Percentiles rank a stretch among this genome's conserved stretches.
Evolutionary conservation across 1,284 basidiomycete genomes (phyloP).

Genomic region (Malassezia cuniculi): DNA sequence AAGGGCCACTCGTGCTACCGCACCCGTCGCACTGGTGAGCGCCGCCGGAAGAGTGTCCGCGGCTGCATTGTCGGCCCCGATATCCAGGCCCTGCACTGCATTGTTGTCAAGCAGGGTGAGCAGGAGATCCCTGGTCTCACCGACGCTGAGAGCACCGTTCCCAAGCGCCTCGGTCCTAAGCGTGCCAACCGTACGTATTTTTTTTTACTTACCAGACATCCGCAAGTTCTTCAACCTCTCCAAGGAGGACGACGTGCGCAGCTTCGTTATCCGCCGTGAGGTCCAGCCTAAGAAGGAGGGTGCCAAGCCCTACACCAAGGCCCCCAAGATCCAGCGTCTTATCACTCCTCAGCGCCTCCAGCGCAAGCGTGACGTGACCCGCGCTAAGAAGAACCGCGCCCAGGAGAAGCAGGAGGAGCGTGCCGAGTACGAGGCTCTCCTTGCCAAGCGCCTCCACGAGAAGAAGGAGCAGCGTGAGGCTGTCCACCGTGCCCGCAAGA

Average conservation of each 20-base stretch:
- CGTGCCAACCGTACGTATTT: constrained; percentile 37
- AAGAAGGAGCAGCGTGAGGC: constrained; percentile 55
- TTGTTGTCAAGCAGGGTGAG: constrained; percentile 96
- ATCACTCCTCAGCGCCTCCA: constrained; percentile 91
- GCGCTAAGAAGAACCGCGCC: constrained; percentile 75
- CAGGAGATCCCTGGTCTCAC: constrained; percentile 81
- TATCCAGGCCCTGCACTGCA: constrained; percentile 83
- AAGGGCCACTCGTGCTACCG: constrained; percentile 98
- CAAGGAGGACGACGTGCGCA: constrained; percentile 96
- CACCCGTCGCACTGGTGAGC: constrained; percentile 78
- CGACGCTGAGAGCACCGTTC: constrained; percentile 63
- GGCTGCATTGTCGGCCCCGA: constrained; percentile 91
- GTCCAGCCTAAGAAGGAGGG: constrained; percentile 83
- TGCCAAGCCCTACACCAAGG: constrained; percentile 95
- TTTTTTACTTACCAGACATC: constrained; percentile 51
- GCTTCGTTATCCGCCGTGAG: constrained; percentile 73
- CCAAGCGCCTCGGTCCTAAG: constrained; percentile 89
- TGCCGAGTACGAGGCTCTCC: constrained; percentile 60
- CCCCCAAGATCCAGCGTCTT: constrained; percentile 58
- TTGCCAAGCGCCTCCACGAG: constrained; percentile 82
- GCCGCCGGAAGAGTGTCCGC: constrained; percentile 95
- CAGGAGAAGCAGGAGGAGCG: constrained; percentile 90
- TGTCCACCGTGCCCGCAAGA: too few species aligned
- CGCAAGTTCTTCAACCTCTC: constrained; percentile 92
- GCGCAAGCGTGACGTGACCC: constrained; percentile 81